Evolutionary conservation across 1,139 yeast genomes (phyloP).

Genomic region (Pichia cactophila): DNA sequence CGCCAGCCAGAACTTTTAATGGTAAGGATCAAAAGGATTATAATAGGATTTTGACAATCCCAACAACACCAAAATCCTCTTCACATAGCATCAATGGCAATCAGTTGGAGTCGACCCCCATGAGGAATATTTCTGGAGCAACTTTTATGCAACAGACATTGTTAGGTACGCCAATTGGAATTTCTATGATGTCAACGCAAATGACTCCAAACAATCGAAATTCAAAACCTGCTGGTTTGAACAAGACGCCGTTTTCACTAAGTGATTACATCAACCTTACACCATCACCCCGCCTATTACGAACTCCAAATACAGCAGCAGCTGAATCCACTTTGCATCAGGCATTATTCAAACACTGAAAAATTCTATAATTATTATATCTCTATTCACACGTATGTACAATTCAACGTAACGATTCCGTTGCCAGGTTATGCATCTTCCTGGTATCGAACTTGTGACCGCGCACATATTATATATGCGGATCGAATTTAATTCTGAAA

Average conservation of each 20-base stretch:
- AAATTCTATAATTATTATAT: conserved; percentile 11
- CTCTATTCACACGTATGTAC: conserved; percentile 2
- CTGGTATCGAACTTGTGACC: conserved; percentile 1
- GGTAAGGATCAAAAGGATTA: conserved; percentile 12
- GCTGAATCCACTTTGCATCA: background rate
- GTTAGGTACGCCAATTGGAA: conserved; percentile 18
- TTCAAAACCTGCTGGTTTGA: conserved; percentile 6
- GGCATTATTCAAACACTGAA: conserved; percentile 4
- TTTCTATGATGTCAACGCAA: background rate
- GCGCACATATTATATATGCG: no score
- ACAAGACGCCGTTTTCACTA: conserved; percentile 68
- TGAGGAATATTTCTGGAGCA: conserved; percentile 8
- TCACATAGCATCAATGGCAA: conserved; percentile 4
- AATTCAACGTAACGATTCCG: no score
- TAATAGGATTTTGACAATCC: conserved; percentile 13
- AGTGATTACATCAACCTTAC: conserved; percentile 75
- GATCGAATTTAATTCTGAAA: no score
- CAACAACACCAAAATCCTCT: conserved; percentile 29
- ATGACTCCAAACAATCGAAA: conserved; percentile 16
- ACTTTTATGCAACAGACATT: conserved; percentile 10
- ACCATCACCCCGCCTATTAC: conserved; percentile 49
- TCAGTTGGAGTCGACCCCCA: conserved; percentile 22
- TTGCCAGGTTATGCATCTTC: background rate
- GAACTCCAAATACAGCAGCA: conserved; percentile 20
- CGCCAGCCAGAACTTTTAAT: conserved; percentile 63